phyloP scores from a whole-genome alignment of 768 basidiomycete genomes.

The Phylloporus scabripes region DNA sequence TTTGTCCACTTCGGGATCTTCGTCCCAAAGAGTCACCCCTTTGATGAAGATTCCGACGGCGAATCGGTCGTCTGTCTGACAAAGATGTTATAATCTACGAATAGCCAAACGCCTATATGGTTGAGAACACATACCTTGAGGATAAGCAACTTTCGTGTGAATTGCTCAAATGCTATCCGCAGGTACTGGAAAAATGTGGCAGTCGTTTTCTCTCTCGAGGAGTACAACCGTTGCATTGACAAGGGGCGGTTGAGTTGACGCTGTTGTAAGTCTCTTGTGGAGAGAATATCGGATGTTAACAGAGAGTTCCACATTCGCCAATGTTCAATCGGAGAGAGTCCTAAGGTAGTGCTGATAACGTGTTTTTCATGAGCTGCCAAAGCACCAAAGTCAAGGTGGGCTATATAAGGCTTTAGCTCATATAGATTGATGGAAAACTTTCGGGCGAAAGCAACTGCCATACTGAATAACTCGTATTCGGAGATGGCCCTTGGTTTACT shows the following conservation, averaged over 20 bases:
- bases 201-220: constrained; percentile 47
- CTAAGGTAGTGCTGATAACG: constrained; percentile 40
- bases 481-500: constrained; percentile 50
- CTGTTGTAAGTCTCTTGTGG: constrained; percentile 44
- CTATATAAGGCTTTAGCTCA: constrained; percentile 36
- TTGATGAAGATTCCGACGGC: constrained; percentile 59
- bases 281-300: constrained; percentile 54
- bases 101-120: too few species aligned
- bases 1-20: constrained; percentile 51
- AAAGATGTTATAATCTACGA: not conserved
- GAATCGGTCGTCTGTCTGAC: constrained; percentile 57
- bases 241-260: constrained; percentile 48
- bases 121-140: constrained; percentile 41
- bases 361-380: constrained; percentile 50
- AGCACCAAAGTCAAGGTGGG: constrained; percentile 53
- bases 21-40: constrained; percentile 53
- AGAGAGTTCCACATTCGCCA: constrained; percentile 61
- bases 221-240: constrained; percentile 55
- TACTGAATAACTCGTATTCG: constrained; percentile 55
- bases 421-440: constrained; percentile 39
- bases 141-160: constrained; percentile 52
- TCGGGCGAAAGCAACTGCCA: constrained; percentile 42
- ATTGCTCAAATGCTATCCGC: constrained; percentile 49
- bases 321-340: constrained; percentile 37
- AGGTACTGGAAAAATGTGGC: constrained; percentile 60